Conservation (phyloP, 106 monocot species). For the Apostasia shenzhenica region DNA sequence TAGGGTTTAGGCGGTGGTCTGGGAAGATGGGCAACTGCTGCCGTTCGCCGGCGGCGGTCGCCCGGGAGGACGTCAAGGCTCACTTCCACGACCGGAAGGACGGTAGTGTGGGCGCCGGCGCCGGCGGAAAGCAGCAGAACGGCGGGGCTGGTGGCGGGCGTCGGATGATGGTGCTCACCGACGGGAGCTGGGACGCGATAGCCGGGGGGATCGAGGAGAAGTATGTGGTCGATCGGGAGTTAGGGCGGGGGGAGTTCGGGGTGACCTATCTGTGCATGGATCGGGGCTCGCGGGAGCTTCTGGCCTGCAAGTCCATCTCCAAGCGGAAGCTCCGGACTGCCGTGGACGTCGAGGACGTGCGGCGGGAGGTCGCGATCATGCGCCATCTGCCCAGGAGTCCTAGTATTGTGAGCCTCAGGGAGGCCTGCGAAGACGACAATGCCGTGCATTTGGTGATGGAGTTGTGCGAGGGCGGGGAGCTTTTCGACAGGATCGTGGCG, state of each 20-base stretch:
- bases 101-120: neutral
- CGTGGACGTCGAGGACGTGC: slow-evolving; percentile 91
- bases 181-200: slow-evolving; percentile 6
- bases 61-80: slow-evolving; percentile 76
- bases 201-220: slow-evolving; percentile 14
- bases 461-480: slow-evolving; percentile 95
- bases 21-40: slow-evolving; percentile 91
- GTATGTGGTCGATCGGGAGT: slow-evolving; percentile 18
- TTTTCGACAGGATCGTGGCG: slow-evolving; percentile 94
- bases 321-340: slow-evolving; percentile 94
- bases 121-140: slow-evolving; percentile 3
- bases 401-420: slow-evolving; percentile 68
- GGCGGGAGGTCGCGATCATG: slow-evolving; percentile 99
- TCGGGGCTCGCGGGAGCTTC: slow-evolving; percentile 50
- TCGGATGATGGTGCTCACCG: slow-evolving; percentile 21
- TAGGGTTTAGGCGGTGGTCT: slow-evolving; percentile 2
- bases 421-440: slow-evolving; percentile 92
- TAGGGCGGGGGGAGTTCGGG: slow-evolving; percentile 63
- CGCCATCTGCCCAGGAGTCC: slow-evolving; percentile 65
- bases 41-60: slow-evolving; percentile 86
- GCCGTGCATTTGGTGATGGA: slow-evolving; percentile 99
- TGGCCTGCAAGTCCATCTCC: slow-evolving; percentile 98
- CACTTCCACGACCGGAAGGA: slow-evolving; percentile 20
- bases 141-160: neutral
- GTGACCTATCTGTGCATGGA: slow-evolving; percentile 94